Evolutionary conservation across 1,284 basidiomycete species (phyloP).

Genomic region (Moniliophthora roreri): DNA sequence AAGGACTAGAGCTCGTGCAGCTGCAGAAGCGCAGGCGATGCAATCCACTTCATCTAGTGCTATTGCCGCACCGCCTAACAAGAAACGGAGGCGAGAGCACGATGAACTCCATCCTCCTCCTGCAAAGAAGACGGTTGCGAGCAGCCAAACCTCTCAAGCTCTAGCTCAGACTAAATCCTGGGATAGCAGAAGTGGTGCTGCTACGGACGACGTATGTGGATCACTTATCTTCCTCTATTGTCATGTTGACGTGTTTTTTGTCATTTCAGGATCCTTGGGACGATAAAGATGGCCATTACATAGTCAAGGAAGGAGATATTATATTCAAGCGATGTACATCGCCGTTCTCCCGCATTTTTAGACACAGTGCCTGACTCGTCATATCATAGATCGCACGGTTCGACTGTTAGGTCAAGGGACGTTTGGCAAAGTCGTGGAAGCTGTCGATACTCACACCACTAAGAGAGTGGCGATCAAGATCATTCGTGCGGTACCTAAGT

Average conservation of each 20-base stretch:
- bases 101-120: slow-evolving; percentile 66
- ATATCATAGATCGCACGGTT: slow-evolving; percentile 78
- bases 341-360: slow-evolving; percentile 10
- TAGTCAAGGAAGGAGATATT: slow-evolving; percentile 87
- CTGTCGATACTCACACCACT: slow-evolving; percentile 78
- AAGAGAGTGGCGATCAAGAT: slow-evolving; percentile 96
- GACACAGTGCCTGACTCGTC: slow-evolving; percentile 21
- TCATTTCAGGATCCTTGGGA: slow-evolving; percentile 72
- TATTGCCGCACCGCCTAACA: slow-evolving; percentile 61
- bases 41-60: slow-evolving; percentile 65
- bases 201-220: slow-evolving; percentile 61
- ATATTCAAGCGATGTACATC: slow-evolving; percentile 80
- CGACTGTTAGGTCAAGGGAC: slow-evolving; percentile 95
- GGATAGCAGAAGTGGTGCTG: slow-evolving; percentile 59
- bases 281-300: slow-evolving; percentile 94
- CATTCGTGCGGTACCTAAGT: slow-evolving; percentile 95
- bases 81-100: slow-evolving; percentile 77
- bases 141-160: slow-evolving; percentile 46
- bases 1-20: slow-evolving; percentile 77
- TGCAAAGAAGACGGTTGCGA: slow-evolving; percentile 56
- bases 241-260: slow-evolving; percentile 24
- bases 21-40: slow-evolving; percentile 75
- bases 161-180: slow-evolving; percentile 55
- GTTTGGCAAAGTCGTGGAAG: slow-evolving; percentile 98
- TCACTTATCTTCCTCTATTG: slow-evolving; percentile 17